Evolutionary conservation across 805 yeast genomes (phyloP), one percentile per base, ranked within the genome.

Genomic region (Wickerhamiella brachini): DNA sequence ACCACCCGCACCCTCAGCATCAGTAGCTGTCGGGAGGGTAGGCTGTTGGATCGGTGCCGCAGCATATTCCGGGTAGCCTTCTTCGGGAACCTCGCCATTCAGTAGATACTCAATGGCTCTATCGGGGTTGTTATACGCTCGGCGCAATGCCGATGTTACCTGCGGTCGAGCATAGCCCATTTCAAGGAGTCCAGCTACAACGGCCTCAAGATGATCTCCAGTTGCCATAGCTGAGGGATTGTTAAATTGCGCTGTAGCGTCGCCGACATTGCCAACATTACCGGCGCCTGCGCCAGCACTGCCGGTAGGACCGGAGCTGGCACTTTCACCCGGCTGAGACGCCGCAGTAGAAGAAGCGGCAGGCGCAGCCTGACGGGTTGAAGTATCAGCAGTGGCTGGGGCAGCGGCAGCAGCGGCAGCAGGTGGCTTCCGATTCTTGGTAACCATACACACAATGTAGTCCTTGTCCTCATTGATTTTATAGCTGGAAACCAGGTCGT

Each of bases 121-220:
- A 65, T 90, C 97, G 20, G 98, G 97, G 68, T 93, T 89, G 70
- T 90, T 90, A 71, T 80, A 93, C 1, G 98, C 97, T 15, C 95
- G 95, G 59, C 94, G 80, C 65, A 93, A 71, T 0, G 98, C 98
- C 45, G 80, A 77, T 68, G 86, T 94, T 23, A 87, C 96, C 64
- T 86, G 85, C 17, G 79, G 76, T 59, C 95, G 80, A 24, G 83
- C 86, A 64, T 88, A 93, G 8, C 98, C 98, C 97, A 93, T 88
- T 58, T 86, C 97, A 80, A 88, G 78, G 66, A 93, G 88, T 63
- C 83, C 83, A 53, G 73, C 75, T 52, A 90, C 77, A 34, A 94
- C 85, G 29, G 51, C 77, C 60, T 85, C 87, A 59, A 95, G 77
- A 54, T 81, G 81, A 41, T 76, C 66, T 12, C 97, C 97, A 31